phyloP scores from a whole-genome alignment of 2,329 filamentous ascomycete species.

The Fusarium sp. region DNA sequence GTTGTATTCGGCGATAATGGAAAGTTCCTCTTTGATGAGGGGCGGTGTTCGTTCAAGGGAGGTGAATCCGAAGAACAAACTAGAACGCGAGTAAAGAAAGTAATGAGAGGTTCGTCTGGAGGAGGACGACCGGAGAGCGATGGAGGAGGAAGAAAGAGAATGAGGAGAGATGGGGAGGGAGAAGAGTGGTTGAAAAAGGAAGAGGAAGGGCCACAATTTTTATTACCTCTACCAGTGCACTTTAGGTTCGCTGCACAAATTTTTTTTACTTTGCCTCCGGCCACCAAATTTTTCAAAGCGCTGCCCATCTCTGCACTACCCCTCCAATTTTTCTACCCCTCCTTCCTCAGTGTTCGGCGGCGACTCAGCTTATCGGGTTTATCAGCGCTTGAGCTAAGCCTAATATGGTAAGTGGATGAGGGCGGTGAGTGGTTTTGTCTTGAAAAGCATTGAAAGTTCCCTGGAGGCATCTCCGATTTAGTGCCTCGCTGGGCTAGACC shows the following conservation, averaged over 20 bases:
- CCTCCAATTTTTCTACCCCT: constrained; percentile 40
- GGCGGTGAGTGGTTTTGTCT: constrained; percentile 44
- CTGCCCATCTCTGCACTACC: constrained; percentile 27
- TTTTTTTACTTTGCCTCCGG: constrained; percentile 36
- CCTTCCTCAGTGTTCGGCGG: constrained; percentile 23
- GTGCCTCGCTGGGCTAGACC: constrained; percentile 33
- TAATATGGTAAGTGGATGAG: constrained; percentile 30
- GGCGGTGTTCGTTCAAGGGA: constrained; percentile 50
- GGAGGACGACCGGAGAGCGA: constrained; percentile 56
- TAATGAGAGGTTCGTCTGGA: constrained; percentile 54
- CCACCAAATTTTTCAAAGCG: constrained; percentile 28
- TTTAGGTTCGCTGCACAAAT: constrained; percentile 36
- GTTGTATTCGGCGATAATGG: constrained; percentile 50
- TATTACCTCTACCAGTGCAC: constrained; percentile 41
- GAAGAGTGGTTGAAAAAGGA: constrained; percentile 45
- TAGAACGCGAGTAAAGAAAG: constrained; percentile 41
- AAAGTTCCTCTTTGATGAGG: constrained; percentile 48
- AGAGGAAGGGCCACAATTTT: constrained; percentile 44
- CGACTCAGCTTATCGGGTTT: constrained; percentile 51
- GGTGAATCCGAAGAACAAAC: constrained; percentile 52
- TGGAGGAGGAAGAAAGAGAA: constrained; percentile 51
- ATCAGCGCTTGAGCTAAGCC: constrained; percentile 42
- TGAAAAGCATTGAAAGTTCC: constrained; percentile 18
- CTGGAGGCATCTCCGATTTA: constrained; percentile 33
- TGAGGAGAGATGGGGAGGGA: constrained; percentile 45